phyloP scores from a whole-genome alignment of 331 rosid species.

The Malus hybrid region DNA sequence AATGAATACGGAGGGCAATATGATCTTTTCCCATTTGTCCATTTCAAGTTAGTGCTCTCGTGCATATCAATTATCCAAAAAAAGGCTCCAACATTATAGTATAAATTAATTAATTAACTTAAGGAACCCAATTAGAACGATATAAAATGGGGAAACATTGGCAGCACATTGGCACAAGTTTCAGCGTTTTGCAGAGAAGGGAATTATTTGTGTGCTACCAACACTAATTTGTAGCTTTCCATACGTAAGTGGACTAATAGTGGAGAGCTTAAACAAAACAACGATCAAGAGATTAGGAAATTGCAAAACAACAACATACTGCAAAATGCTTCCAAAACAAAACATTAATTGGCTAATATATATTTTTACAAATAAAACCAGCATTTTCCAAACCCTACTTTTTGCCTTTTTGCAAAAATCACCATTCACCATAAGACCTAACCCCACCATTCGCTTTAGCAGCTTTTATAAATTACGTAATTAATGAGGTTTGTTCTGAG shows the following conservation, averaged over 20 bases:
- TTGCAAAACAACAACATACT: neutral
- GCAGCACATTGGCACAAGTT: constrained; percentile 8
- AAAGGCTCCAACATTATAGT: neutral
- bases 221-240: neutral
- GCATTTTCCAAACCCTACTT: constrained; percentile 39
- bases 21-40: neutral
- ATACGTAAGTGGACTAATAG: neutral
- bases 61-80: neutral
- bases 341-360: neutral
- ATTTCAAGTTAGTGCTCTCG: neutral
- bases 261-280: neutral
- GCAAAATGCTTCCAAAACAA: constrained; percentile 3
- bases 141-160: neutral
- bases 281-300: neutral
- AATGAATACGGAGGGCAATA: neutral
- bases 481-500: constrained; percentile 18
- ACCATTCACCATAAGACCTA: constrained; percentile 9
- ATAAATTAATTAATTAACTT: neutral
- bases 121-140: neutral
- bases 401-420: constrained; percentile 14
- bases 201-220: neutral
- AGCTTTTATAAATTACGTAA: constrained; percentile 14
- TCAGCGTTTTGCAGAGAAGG: neutral
- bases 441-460: constrained; percentile 28
- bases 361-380: constrained; percentile 6